Evolutionary conservation across 345 rosid genomes (phyloP).

Genomic region (Ceriops decandra): DNA sequence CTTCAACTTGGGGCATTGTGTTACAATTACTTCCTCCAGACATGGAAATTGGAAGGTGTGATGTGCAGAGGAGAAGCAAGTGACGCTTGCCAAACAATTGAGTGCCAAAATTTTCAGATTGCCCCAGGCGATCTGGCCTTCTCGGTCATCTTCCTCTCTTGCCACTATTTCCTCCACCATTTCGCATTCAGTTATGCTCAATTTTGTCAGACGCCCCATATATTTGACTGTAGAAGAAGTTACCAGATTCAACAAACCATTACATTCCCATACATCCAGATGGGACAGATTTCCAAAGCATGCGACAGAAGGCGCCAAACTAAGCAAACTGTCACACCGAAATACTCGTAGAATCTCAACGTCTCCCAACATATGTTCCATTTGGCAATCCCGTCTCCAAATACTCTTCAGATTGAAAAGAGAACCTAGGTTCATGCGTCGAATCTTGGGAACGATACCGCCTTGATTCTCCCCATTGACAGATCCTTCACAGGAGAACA

Average conservation of each 20-base stretch:
- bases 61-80: not conserved
- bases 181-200: slow-evolving; percentile 14
- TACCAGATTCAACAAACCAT: slow-evolving; percentile 2
- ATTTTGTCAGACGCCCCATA: slow-evolving; percentile 6
- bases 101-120: no score
- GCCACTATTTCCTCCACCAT: slow-evolving; percentile 15
- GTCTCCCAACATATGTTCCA: not conserved
- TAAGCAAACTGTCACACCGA: not conserved
- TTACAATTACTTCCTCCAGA: not conserved
- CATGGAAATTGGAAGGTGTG: slow-evolving; percentile 3
- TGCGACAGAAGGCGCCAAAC: slow-evolving; percentile 10
- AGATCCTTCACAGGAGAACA: not conserved
- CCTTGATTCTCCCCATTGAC: not conserved
- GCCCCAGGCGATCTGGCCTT: not conserved
- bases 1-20: slow-evolving; percentile 1
- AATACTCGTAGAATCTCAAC: not conserved
- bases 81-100: not conserved
- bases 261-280: slow-evolving; percentile 13
- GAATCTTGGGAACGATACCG: not conserved
- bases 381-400: not conserved
- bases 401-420: not conserved
- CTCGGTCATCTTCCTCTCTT: not conserved
- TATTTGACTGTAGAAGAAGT: slow-evolving; percentile 12
- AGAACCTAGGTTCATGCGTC: accelerated
- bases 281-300: slow-evolving; percentile 13